Evolutionary conservation across 1,139 yeast species (phyloP).

Genomic region (Sporopachydermia cereana): DNA sequence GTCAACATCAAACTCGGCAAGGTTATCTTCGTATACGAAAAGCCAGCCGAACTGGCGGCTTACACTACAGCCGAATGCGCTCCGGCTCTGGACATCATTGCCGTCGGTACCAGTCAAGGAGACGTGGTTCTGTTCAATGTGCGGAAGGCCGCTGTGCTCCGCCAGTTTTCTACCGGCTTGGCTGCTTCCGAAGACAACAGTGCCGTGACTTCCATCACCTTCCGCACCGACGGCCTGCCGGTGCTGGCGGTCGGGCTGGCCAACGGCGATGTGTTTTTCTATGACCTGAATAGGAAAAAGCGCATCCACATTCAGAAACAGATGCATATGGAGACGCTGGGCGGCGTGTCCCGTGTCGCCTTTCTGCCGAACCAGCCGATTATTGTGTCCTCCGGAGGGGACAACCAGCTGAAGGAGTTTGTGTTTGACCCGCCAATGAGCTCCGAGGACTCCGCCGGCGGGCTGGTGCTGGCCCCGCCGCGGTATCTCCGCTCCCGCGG

Average conservation of each 20-base stretch:
- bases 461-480: constrained; percentile 68
- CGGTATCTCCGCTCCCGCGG: constrained; percentile 88
- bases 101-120: constrained; percentile 67
- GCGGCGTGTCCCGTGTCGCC: constrained; percentile 68
- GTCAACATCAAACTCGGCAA: constrained; percentile 74
- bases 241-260: constrained; percentile 74
- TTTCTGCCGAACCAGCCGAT: constrained; percentile 91
- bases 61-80: constrained; percentile 60
- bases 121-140: constrained; percentile 55
- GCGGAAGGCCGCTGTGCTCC: constrained; percentile 48
- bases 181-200: constrained; percentile 23
- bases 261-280: constrained; percentile 76
- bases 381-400: constrained; percentile 85
- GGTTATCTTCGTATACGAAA: constrained; percentile 45
- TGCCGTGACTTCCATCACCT: constrained; percentile 61
- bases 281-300: constrained; percentile 61
- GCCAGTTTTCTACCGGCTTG: constrained; percentile 48
- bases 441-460: constrained; percentile 35
- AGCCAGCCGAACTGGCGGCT: constrained; percentile 26
- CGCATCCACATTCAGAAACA: constrained; percentile 66
- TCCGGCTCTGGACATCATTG: constrained; percentile 78
- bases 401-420: constrained; percentile 77
- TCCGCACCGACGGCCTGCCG: constrained; percentile 85
- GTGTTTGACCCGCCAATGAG: constrained; percentile 88
- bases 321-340: constrained; percentile 63